phyloP scores from a whole-genome alignment of 2,329 filamentous ascomycete species.

The Pseudopithomyces maydicus region DNA sequence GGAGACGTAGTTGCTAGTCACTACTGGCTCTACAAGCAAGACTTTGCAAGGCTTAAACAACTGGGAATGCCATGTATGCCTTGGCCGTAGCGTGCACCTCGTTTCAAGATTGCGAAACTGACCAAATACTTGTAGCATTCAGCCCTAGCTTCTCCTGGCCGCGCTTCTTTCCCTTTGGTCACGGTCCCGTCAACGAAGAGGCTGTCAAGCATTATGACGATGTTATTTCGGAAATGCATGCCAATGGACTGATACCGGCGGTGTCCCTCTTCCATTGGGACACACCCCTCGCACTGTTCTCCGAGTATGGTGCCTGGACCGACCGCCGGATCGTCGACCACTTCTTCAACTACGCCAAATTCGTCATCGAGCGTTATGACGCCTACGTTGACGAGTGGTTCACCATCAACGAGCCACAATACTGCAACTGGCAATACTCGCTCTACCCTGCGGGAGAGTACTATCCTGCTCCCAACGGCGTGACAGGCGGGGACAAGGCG shows the following conservation, averaged over 20 bases:
- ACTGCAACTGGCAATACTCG: slow-evolving; percentile 56
- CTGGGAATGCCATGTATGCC: slow-evolving; percentile 32
- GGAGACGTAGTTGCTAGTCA: slow-evolving; percentile 49
- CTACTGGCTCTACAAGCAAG: slow-evolving; percentile 52
- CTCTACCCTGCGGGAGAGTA: slow-evolving; percentile 51
- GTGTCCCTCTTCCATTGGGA: slow-evolving; percentile 52
- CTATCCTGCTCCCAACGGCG: slow-evolving; percentile 52
- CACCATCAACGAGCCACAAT: slow-evolving; percentile 51
- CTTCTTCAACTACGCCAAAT: slow-evolving; percentile 51
- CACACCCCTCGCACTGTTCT: slow-evolving; percentile 49
- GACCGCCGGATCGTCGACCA: slow-evolving; percentile 47
- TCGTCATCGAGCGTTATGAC: slow-evolving; percentile 49
- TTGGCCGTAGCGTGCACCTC: background rate
- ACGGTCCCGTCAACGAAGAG: slow-evolving; percentile 42
- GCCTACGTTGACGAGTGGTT: slow-evolving; percentile 48
- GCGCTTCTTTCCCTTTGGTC: slow-evolving; percentile 46
- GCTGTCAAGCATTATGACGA: slow-evolving; percentile 48
- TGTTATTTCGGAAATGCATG: slow-evolving; percentile 43
- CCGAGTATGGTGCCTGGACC: slow-evolving; percentile 49
- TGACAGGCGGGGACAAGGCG: slow-evolving; percentile 47
- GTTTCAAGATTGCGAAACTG: background rate
- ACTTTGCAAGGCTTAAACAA: slow-evolving; percentile 45
- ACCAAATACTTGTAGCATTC: slow-evolving; percentile 24
- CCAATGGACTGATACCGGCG: slow-evolving; percentile 41
- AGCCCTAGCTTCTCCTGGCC: slow-evolving; percentile 47